Conservation (phyloP, 345 rosid genomes). For the Euphorbia tirucalli region DNA sequence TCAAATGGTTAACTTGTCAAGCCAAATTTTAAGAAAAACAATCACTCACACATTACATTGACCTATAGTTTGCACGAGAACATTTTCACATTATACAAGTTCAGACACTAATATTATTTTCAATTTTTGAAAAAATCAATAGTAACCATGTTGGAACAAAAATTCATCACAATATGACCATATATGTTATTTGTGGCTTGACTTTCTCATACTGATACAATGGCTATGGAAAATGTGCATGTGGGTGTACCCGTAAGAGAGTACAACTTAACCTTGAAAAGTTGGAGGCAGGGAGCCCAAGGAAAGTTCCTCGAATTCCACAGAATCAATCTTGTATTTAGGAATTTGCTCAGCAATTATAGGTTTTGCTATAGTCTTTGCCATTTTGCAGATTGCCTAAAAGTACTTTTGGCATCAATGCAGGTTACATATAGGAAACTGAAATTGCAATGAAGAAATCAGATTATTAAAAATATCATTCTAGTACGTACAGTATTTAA, state of each 20-base stretch:
- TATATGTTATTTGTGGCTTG: neutral
- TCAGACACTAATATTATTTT: neutral
- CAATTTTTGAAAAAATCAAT: neutral
- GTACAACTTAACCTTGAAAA: conserved; percentile 22
- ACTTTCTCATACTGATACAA: neutral
- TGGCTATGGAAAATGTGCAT: neutral
- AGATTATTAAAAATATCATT: neutral
- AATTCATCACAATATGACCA: neutral
- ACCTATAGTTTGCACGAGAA: neutral
- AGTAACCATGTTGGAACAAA: neutral
- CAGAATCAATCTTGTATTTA: conserved; percentile 33
- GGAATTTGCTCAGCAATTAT: conserved; percentile 40
- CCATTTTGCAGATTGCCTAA: conserved; percentile 34
- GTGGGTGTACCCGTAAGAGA: neutral
- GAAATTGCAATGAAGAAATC: neutral
- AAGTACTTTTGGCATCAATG: conserved; percentile 9
- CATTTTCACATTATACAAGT: neutral
- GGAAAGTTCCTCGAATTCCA: conserved; percentile 31
- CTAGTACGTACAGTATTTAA: conserved; percentile 20
- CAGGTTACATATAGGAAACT: neutral
- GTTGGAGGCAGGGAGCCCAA: conserved; percentile 35
- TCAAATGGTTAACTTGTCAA: neutral
- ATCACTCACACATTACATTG: neutral
- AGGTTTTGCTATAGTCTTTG: conserved; percentile 28
- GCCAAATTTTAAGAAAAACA: neutral